Base-by-base conservation (phyloP, 1,139 yeast genomes). In the Geotrichum histeridarum region DNA sequence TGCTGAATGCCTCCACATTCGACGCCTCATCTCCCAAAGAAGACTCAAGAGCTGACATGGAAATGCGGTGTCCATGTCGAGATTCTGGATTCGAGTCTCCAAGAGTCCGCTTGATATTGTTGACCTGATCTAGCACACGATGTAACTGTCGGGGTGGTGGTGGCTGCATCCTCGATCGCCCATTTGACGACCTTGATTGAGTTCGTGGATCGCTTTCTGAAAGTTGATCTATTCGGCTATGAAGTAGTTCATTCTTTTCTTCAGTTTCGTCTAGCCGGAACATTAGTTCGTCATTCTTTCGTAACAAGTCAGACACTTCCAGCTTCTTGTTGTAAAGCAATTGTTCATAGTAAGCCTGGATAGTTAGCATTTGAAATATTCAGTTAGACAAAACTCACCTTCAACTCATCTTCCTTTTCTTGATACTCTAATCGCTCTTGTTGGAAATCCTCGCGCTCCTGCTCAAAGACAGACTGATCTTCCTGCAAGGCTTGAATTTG, bases 401-500 rank as follows among this genome's bases (percentile, higher is more conserved):
- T 53, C 7, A 53, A 7, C 14, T 31, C 18, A 8, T 43, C 37
- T 15, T 42, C 38, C n/a, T 43, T 43, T 2, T 38, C 48, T 14
- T 44, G 43, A 15, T 32, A 18, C 17, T 48, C 50, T 9, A 36
- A 47, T 6, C 43, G 42, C 18, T 45, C 55, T 4, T 32, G 31
- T 30, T 49, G 48, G 39, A 42, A 51, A 6, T 33, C 50, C 35
- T 22, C 44, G 8, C 35, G 46, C 31, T 51, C 54, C 22, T 44
- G 33, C 42, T 51, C 43, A 22, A 33, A 46, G 11, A 14, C 7
- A 6, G 48, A 35, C 4, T 46, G 33, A 15, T 53, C 51, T 22
- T 42, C 52, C 30, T 44, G 46, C 41, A 44, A 5, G 8, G 27
- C 48, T 9, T 35, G 18, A 9, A 48, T 39, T 18, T 27, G 44